These are phyloP conservation scores for Fomes fomentarius DNA, from an alignment of 1,284 basidiomycete species.

Conservation along the genomic window DNA sequence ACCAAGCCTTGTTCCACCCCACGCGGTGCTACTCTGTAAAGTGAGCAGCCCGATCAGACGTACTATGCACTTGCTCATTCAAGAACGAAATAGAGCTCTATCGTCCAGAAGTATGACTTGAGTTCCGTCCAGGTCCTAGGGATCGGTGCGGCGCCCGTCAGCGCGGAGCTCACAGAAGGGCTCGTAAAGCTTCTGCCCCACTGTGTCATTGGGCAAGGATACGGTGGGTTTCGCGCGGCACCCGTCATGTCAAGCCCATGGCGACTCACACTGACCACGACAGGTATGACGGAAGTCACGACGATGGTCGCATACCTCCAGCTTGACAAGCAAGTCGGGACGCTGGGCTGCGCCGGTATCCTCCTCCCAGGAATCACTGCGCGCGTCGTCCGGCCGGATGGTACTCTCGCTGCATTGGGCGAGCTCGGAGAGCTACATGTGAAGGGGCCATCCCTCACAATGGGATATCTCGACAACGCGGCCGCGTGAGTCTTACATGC, in stretches of 20 bases:
- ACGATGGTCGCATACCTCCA: slow-evolving; percentile 44
- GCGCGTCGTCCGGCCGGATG: slow-evolving; percentile 44
- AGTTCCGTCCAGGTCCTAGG: slow-evolving; percentile 56
- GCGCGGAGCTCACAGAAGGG: slow-evolving; percentile 58
- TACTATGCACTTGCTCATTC: too few species aligned
- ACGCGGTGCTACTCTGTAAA: slow-evolving; percentile 55
- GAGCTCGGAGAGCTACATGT: slow-evolving; percentile 48
- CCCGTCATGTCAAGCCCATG: too few species aligned
- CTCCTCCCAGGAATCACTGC: slow-evolving; percentile 42
- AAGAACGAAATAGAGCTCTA: too few species aligned
- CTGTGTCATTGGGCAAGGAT: slow-evolving; percentile 62
- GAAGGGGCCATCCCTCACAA: slow-evolving; percentile 43
- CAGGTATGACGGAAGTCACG: slow-evolving; percentile 50
- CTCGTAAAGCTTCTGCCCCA: slow-evolving; percentile 57
- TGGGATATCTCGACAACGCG: slow-evolving; percentile 46
- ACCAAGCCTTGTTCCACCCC: slow-evolving; percentile 72
- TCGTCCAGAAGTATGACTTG: slow-evolving; percentile 65
- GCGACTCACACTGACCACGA: too few species aligned
- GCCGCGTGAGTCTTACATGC: slow-evolving; percentile 52
- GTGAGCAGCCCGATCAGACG: too few species aligned
- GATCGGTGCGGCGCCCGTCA: slow-evolving; percentile 70
- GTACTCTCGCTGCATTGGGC: slow-evolving; percentile 38
- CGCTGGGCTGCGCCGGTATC: slow-evolving; percentile 41
- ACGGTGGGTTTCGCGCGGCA: slow-evolving; percentile 49
- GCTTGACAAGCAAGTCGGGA: slow-evolving; percentile 27